Evolutionary conservation across 208 protist genomes (phyloP), one percentile per base, ranked within the genome.

Genomic region (Acanthamoeba quina): DNA sequence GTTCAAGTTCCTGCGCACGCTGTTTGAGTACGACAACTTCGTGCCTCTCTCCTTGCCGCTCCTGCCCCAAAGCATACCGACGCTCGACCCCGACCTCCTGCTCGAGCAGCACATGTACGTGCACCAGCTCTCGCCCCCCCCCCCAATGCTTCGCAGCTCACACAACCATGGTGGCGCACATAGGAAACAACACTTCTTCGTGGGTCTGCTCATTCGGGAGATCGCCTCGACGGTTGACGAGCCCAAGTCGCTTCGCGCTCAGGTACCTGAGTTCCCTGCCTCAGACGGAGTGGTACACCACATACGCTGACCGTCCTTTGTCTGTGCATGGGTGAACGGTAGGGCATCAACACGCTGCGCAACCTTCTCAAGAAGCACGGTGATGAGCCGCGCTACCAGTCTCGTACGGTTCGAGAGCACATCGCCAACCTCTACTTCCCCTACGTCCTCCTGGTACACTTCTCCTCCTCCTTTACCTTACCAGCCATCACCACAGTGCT

Each of bases 161-260:
- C 56, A 7, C 21, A 62, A 7, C 6, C 6, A 7, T 26, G 21
- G 21, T 62, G 56, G 56, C 15, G 11, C 15, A 13, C 44, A 37
- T 24, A 41, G 66, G 64, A 64, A 44, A 15, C 21, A 80, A 9
- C 93, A 96, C 60, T 95, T 95, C 29, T 70, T 95, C 9, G 83
- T 94, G 74, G 95, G 95, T 49, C 24, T 96, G 10, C 37, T 96
- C 19, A 41, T 96, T 6, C 41, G 92, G 49, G 93, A 96, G 26
- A 82, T 96, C 10, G 72, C n/a, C 4, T 34, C 47, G 15, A 58
- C 47, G 24, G n/a, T 31, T 0, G 76, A 86, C 13, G 76, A 86
- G 76, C 37, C 47, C 34, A 29, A n/a, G 24, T n/a, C 76, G 5
- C 76, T 86, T 17, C 76, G 76, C 15, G 34, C 76, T 29, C 76